A percentile compares a stretch with the other conserved stretches of the same genome.
phyloP scores from a whole-genome alignment of 2,329 filamentous ascomycete genomes.

The Pyricularia pennisetigena region DNA sequence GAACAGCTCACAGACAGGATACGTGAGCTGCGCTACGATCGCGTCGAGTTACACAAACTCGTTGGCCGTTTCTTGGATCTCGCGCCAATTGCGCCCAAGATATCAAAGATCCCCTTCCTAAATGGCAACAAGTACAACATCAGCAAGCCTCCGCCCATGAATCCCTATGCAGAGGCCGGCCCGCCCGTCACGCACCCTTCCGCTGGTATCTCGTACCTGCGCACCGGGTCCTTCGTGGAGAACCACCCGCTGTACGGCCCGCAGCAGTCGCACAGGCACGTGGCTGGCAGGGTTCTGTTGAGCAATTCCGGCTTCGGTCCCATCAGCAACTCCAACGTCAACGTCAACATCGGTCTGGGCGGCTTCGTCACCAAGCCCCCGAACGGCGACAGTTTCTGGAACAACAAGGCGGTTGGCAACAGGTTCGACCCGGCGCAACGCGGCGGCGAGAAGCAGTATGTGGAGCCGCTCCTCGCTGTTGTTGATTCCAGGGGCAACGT shows the following conservation, averaged over 20 bases:
- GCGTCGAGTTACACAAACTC: slow-evolving; percentile 37
- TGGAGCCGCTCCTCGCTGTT: slow-evolving; percentile 31
- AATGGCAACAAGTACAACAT: slow-evolving; percentile 9
- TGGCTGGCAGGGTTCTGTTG: slow-evolving; percentile 34
- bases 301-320: neutral
- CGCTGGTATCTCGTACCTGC: slow-evolving; percentile 51
- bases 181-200: slow-evolving; percentile 54
- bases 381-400: slow-evolving; percentile 27
- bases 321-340: neutral
- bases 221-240: slow-evolving; percentile 42
- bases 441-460: slow-evolving; percentile 46
- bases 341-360: slow-evolving; percentile 40
- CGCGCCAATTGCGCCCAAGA: slow-evolving; percentile 33
- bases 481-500: slow-evolving; percentile 42
- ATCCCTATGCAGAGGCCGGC: slow-evolving; percentile 40
- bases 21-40: slow-evolving; percentile 40
- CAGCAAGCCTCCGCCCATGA: slow-evolving; percentile 16
- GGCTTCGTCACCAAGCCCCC: slow-evolving; percentile 40
- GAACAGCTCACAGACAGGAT: slow-evolving; percentile 41
- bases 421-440: slow-evolving; percentile 32
- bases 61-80: slow-evolving; percentile 55
- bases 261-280: slow-evolving; percentile 36
- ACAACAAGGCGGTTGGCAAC: slow-evolving; percentile 19
- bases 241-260: slow-evolving; percentile 55
- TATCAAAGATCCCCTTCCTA: slow-evolving; percentile 6